Evolutionary conservation across 176 grass and related monocot species (phyloP).

Genomic region (Triticum monococcum): DNA sequence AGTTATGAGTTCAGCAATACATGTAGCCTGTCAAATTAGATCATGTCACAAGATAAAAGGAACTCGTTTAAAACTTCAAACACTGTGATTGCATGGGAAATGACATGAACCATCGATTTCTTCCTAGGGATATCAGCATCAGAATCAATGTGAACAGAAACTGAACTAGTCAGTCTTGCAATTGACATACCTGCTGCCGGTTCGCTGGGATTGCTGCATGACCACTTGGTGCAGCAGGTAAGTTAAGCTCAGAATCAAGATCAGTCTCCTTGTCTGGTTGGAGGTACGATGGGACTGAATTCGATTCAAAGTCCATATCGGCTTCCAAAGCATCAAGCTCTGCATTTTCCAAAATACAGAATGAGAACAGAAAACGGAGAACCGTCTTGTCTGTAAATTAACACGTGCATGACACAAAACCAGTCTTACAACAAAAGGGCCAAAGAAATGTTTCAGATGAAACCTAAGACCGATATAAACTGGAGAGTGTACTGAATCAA

Average conservation of each 20-base stretch:
- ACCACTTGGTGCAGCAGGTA: slow-evolving; percentile 69
- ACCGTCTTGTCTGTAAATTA: neutral
- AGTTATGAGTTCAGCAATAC: neutral
- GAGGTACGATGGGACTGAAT: slow-evolving; percentile 90
- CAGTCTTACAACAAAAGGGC: neutral
- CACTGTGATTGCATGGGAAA: no score
- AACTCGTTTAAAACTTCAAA: neutral
- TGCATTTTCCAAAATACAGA: slow-evolving; percentile 46
- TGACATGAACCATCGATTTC: no score
- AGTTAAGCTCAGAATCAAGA: slow-evolving; percentile 63
- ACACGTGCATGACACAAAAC: neutral
- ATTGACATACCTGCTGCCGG: slow-evolving; percentile 20
- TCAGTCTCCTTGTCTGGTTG: slow-evolving; percentile 81
- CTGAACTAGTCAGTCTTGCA: neutral
- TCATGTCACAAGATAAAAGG: neutral
- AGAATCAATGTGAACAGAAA: no score
- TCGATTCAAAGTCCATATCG: slow-evolving; percentile 76
- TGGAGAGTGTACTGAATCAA: no score
- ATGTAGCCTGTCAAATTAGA: neutral
- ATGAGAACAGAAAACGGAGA: slow-evolving; percentile 6
- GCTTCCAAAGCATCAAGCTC: slow-evolving; percentile 98
- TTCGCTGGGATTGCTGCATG: slow-evolving; percentile 34
- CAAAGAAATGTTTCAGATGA: neutral
- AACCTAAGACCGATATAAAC: neutral
- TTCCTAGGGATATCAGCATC: no score